phyloP scores from a whole-genome alignment of 306 rosid species.

The Purshia tridentata region DNA sequence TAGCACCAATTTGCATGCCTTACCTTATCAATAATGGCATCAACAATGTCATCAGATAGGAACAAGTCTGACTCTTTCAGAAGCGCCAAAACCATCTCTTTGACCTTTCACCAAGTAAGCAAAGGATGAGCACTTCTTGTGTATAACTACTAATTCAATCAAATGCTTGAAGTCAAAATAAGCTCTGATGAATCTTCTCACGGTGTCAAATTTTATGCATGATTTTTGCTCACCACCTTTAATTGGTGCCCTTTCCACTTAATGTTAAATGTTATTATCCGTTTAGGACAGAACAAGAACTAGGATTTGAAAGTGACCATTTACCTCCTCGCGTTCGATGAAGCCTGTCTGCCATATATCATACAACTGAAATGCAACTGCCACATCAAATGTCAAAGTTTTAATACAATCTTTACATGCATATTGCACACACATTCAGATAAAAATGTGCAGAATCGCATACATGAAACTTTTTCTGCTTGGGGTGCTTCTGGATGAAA shows the following conservation, averaged over 20 bases:
- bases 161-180: background rate
- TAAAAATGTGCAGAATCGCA: constrained; percentile 13
- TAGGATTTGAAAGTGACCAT: background rate
- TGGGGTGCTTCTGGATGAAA: constrained; percentile 60
- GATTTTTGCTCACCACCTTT: too few species aligned
- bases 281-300: background rate
- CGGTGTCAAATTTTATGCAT: too few species aligned
- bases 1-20: background rate
- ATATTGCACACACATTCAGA: background rate
- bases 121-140: background rate
- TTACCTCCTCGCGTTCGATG: constrained; percentile 55
- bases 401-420: constrained; percentile 9
- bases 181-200: background rate
- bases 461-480: constrained; percentile 47
- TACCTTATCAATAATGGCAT: constrained; percentile 51
- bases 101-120: constrained; percentile 32
- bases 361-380: constrained; percentile 59
- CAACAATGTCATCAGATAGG: constrained; percentile 49
- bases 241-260: too few species aligned
- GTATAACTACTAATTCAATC: background rate
- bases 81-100: constrained; percentile 52
- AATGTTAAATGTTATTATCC: background rate
- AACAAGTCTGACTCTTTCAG: constrained; percentile 51
- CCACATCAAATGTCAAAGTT: constrained; percentile 18
- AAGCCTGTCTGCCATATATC: constrained; percentile 52